Base-by-base conservation (phyloP, 495 filamentous ascomycete genomes). In the Neurospora hispaniola region DNA sequence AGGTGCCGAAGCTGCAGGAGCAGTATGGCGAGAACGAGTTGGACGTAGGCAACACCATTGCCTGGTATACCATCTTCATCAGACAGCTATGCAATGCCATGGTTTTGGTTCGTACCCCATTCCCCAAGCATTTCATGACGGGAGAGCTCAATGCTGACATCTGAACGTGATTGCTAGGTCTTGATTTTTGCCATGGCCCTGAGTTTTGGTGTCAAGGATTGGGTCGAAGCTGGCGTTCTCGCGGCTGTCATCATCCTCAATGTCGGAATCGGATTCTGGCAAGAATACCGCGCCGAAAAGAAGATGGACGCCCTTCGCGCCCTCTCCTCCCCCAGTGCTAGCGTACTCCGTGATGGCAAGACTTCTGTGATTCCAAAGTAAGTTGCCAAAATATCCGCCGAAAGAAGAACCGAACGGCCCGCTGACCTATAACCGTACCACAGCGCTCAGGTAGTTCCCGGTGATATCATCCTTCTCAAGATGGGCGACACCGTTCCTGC, bases 401-500 rank as follows among this genome's bases (percentile, higher is more conserved):
- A 31, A 31, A 7, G 0, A 66, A 66, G 1, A 66, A 38, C 23
- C 31, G 14, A 16, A 38, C 6, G 69, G 35, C 6, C 20, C 23
- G 66, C 59, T 72, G 74, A 78, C 79, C 41, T 71, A 18, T 1
- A 42, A 7, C 68, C n/a, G 71, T 16, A 20, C 18, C 8, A 2
- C 72, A 92, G 92, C 68, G 85, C 87, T 35, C 88, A 93, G 62
- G 85, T 96, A 62, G 90, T 95, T 5, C 91, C 92, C n/a, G 94
- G 94, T 41, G 94, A 97, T 73, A 87, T 96, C 77, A 84, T 93
- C 59, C 86, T 90, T 69, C 80, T 96, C 59, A 94, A 93, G 85
- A 92, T 93, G 76, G 93, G 93, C 42, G 93, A 95, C 80, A 93
- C 91, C 2, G 88, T 95, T 4, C 93, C 93, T 16, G 93, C 93